Percentiles rank a stretch among this genome's conserved stretches.
Conservation (phyloP, 2,329 filamentous ascomycete genomes). For the Aspergillus unguis region DNA sequence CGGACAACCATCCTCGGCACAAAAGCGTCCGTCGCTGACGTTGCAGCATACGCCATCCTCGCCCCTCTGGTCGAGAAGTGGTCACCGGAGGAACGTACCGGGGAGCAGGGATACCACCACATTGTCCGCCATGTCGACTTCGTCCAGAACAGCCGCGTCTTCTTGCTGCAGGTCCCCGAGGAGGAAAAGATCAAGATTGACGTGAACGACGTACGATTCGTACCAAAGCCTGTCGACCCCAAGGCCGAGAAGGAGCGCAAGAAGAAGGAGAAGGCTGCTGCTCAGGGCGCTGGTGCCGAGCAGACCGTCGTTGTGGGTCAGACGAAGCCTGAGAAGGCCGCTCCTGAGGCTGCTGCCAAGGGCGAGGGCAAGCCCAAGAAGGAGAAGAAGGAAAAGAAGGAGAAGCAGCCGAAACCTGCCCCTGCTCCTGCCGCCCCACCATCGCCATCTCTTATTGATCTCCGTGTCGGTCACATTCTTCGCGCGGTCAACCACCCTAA, state of each 20-base stretch:
- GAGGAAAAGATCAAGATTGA: conserved; percentile 76
- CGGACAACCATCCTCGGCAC: conserved; percentile 84
- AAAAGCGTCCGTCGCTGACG: conserved; percentile 85
- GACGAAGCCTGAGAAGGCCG: conserved; percentile 48
- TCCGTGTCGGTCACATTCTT: conserved; percentile 94
- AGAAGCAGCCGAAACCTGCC: conserved; percentile 76
- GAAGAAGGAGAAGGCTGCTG: conserved; percentile 83
- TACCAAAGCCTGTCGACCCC: conserved; percentile 82
- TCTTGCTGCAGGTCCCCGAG: conserved; percentile 67
- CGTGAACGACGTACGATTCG: conserved; percentile 74
- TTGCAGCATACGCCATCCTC: conserved; percentile 76
- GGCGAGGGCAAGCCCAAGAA: conserved; percentile 55
- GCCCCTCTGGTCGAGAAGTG: conserved; percentile 74
- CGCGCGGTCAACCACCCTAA: conserved; percentile 95
- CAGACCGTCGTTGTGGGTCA: conserved; percentile 40
- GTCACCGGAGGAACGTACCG: conserved; percentile 82
- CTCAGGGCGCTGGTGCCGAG: conserved; percentile 27
- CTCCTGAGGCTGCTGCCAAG: conserved; percentile 38
- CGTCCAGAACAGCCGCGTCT: conserved; percentile 77
- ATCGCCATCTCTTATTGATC: conserved; percentile 83
- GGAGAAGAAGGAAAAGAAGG: conserved; percentile 55
- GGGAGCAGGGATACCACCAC: conserved; percentile 83
- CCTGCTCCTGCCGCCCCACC: conserved; percentile 69
- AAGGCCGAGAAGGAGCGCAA: conserved; percentile 95
- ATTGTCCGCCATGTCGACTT: conserved; percentile 91